These are phyloP conservation scores for Paraleonurus japonicus DNA, from an alignment of 257 asterid species.

Conservation along the genomic window DNA sequence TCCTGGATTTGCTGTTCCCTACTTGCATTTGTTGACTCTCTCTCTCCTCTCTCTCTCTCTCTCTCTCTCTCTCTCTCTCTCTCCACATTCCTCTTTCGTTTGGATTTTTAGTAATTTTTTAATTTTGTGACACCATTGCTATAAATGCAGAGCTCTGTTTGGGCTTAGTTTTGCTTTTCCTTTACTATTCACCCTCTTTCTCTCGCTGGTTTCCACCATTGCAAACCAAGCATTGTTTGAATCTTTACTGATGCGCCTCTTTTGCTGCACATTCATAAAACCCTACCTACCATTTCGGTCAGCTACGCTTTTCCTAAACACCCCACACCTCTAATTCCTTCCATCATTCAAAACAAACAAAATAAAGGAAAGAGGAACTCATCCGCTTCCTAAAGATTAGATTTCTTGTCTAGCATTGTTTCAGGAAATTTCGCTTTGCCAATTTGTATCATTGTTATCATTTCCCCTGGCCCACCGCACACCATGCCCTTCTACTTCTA, in stretches of 20 bases:
- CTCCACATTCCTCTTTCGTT: not conserved
- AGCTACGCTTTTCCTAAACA: conserved; percentile 27
- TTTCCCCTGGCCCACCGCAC: conserved; percentile 63
- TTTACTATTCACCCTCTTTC: conserved; percentile 29
- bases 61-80: not conserved
- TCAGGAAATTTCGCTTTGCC: conserved; percentile 24
- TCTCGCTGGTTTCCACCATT: conserved; percentile 64
- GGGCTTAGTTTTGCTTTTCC: conserved; percentile 38
- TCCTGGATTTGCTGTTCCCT: not conserved
- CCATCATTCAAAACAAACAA: conserved; percentile 25
- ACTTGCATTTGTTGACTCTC: not conserved
- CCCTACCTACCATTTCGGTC: conserved; percentile 54
- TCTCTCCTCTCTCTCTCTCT: not conserved
- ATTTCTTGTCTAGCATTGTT: conserved; percentile 57
- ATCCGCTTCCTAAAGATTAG: conserved; percentile 39
- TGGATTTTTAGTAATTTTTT: not conserved
- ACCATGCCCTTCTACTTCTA: conserved; percentile 50
- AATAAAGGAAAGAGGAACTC: conserved; percentile 5
- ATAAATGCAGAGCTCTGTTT: conserved; percentile 43
- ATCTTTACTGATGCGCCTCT: too few species aligned
- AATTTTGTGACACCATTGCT: too few species aligned
- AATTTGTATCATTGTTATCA: conserved; percentile 27
- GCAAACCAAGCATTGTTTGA: conserved; percentile 66
- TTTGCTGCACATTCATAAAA: conserved; percentile 45
- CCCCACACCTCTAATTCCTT: conserved; percentile 25